Evolutionary conservation across 441 rosid species (phyloP), one percentile per base, ranked within the genome.

Genomic region (Pelargonium fulgidum): DNA sequence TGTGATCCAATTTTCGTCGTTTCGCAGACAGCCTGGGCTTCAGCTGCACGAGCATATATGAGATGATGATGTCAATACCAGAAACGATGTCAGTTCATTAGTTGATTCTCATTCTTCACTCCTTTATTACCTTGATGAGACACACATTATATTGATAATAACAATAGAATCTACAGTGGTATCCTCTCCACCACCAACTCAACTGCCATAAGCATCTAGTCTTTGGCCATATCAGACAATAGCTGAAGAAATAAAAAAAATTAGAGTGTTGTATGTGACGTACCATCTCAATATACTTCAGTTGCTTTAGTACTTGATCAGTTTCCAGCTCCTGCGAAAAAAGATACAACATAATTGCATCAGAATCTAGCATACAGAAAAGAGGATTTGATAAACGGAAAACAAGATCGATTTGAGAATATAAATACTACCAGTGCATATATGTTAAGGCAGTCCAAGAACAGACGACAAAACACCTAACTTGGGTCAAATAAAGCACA

Each of bases 291-390:
- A 86, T 73, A 77, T 85, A 86, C 82, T 90, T 87, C 39, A 90
- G 84, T 66, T 90, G 98, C 87, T 83, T 83, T 64, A 87, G 73
- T 72, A 87, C 76, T 79, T 86, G 80, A 74, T 83, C 86, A 29
- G 97, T 92, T 64, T 84, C 96, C 83, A 89, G 79, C 83, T 90
- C 98, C 98, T 92, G 81, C 39, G 50, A 41, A 73, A 74, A 83
- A 4, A 62, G 36, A 62, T 22, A 0, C 3, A 19, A 6, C 1
- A 11, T 2, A 17, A 17, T 12, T 47, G 56, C 56, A 50, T 50
- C 56, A 50, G 56, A 50, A 50, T 50, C 56, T 3, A 50, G 19
- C 56, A 50, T 50, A 1, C 6, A 50, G 12, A 2, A 20, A 54
- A 54, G 61, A 17, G 24, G 61, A 54, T 7, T 17, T 17, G 17